Conservation (phyloP, 257 asterid genomes). For the Capsicum baccatum region DNA sequence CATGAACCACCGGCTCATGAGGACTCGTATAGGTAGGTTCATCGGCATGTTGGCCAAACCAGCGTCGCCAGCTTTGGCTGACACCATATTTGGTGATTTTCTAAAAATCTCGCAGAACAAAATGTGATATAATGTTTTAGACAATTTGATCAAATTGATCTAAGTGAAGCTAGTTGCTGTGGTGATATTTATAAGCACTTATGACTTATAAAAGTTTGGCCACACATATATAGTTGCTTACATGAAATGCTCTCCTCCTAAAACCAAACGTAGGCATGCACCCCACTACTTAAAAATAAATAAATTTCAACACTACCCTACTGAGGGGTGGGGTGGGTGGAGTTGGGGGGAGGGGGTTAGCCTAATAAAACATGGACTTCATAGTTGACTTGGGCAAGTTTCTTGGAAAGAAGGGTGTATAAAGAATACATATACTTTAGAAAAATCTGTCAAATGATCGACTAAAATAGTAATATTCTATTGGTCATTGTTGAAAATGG, state of each 20-base stretch:
- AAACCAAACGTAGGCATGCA: neutral
- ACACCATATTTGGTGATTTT: slow-evolving; percentile 41
- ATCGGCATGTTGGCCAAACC: slow-evolving; percentile 27
- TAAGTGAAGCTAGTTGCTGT: neutral
- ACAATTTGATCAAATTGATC: neutral
- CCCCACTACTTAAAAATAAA: neutral
- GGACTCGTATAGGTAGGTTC: slow-evolving; percentile 45
- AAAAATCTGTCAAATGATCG: neutral
- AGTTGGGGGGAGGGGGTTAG: neutral
- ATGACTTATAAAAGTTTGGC: neutral
- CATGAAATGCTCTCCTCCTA: neutral
- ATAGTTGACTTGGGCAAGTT: slow-evolving; percentile 38
- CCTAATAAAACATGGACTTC: slow-evolving; percentile 29
- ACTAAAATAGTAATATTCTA: neutral
- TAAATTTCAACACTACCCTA: neutral
- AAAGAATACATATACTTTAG: neutral
- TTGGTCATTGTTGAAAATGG: neutral
- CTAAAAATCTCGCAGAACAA: neutral
- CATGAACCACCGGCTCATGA: slow-evolving; percentile 81
- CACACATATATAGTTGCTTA: neutral
- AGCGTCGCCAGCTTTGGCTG: slow-evolving; percentile 21
- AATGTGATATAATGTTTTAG: neutral
- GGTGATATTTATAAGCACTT: neutral
- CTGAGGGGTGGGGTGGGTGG: neutral
- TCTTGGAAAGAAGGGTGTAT: slow-evolving; percentile 30